Evolutionary conservation across 441 rosid species (phyloP), one percentile per base, ranked within the genome.

Genomic region (Erysimum cheiri): DNA sequence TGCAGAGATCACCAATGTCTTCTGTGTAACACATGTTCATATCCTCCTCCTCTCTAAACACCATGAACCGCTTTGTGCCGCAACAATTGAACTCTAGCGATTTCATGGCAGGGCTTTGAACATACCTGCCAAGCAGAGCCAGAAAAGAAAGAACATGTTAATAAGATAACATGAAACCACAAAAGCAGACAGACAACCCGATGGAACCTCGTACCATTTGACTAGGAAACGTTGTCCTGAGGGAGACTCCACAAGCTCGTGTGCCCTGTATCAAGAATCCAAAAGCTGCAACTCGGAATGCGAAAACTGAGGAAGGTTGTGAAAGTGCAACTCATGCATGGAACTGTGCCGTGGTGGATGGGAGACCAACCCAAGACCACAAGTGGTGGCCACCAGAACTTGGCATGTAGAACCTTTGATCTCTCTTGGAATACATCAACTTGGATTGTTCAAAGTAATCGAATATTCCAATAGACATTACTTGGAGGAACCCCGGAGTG

Each of bases 1-100:
- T 69, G 65, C 65, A 69, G n/a, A 69, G 49, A 48, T 69, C 73
- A 14, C 73, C 73, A 46, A 36, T 36, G 40, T 36, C 40, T 22
- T 22, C 24, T 22, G 24, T 22, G 24, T 22, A 22, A 22, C 24
- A 22, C 24, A 22, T 22, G 24, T 22, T 22, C 24, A 22, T 22
- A 22, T 22, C 24, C 2, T 22, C 24, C 24, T 22, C 24, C 24
- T 22, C 24, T 22, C 24, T 22, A 22, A 22, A 22, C 24, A 22
- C 24, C 24, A 67, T 54, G 61, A 67, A 67, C 14, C 47, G 64
- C 72, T 68, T 68, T 35, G 72, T 57, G 46, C 48, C 64, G 22
- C 44, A 14, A 40, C 3, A 2, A 14, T 44, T 44, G 49, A 44
- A 44, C 1, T 14, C 0, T 14, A 15, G 9, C 11, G 49, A 6